These are phyloP conservation scores for Amesomyces nigricolor DNA, from an alignment of 2,329 filamentous ascomycete species.

Conservation along the genomic window DNA sequence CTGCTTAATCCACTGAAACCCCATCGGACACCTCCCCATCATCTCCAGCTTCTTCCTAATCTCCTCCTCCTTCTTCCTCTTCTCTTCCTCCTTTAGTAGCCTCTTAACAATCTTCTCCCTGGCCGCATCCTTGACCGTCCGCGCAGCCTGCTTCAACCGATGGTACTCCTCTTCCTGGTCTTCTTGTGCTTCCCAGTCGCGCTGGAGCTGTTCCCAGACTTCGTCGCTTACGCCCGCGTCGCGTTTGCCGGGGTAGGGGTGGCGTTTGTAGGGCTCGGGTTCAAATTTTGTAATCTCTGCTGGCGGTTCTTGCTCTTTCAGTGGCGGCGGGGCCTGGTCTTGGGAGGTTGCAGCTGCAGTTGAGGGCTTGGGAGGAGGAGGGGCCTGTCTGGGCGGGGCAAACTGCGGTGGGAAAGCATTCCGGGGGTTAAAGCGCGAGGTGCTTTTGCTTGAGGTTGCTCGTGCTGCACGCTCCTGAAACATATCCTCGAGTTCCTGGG, in stretches of 20 bases:
- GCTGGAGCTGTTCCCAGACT: constrained; percentile 56
- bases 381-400: not conserved
- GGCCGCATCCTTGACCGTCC: constrained; percentile 28
- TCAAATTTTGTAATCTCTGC: not conserved
- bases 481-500: constrained; percentile 20
- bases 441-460: not conserved
- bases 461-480: constrained; percentile 24
- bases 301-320: not conserved
- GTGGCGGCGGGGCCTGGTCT: not conserved
- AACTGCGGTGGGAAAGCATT: not conserved
- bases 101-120: constrained; percentile 34
- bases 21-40: constrained; percentile 51
- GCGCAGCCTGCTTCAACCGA: constrained; percentile 30
- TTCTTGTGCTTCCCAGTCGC: constrained; percentile 39
- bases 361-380: not conserved
- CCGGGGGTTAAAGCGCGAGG: not conserved
- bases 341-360: not conserved
- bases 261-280: not conserved
- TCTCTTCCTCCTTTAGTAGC: constrained; percentile 38
- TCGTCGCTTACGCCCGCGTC: constrained; percentile 56
- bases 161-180: constrained; percentile 36
- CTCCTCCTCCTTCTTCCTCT: constrained; percentile 36
- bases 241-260: constrained; percentile 28
- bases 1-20: constrained; percentile 59
- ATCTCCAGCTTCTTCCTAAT: constrained; percentile 39